Percentiles rank a stretch among this genome's conserved stretches.
Conservation (phyloP, 2,329 filamentous ascomycete species). For the Exophiala sp. region DNA sequence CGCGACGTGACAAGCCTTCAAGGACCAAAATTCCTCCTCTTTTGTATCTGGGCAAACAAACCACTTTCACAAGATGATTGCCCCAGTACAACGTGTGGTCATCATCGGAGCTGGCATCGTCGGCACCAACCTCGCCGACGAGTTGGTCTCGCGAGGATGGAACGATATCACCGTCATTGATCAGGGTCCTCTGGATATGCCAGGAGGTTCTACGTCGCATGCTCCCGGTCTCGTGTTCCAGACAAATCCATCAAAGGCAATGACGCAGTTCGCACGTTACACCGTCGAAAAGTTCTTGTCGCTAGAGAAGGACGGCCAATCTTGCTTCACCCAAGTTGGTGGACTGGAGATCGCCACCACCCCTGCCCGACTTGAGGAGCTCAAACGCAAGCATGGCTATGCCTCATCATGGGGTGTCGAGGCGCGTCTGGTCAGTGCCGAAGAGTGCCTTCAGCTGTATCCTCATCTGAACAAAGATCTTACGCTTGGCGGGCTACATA, state of each 20-base stretch:
- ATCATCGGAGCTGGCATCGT: conserved; percentile 64
- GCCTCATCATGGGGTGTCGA: conserved; percentile 61
- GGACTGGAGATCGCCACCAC: conserved; percentile 63
- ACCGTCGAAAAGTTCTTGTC: conserved; percentile 59
- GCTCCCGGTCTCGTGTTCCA: conserved; percentile 64
- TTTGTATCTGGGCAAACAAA: background rate
- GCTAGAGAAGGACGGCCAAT: conserved; percentile 47
- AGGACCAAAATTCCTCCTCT: background rate
- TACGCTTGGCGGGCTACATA: conserved; percentile 58
- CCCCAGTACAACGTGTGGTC: conserved; percentile 47
- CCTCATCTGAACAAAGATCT: conserved; percentile 53
- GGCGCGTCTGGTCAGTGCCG: conserved; percentile 48
- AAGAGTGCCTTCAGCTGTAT: conserved; percentile 54
- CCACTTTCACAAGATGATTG: conserved; percentile 30
- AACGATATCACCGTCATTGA: conserved; percentile 62
- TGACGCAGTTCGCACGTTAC: conserved; percentile 59
- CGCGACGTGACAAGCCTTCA: no score
- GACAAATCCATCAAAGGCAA: conserved; percentile 45
- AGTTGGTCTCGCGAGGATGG: conserved; percentile 62
- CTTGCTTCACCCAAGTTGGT: conserved; percentile 60
- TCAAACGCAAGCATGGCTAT: conserved; percentile 61
- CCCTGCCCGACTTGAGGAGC: conserved; percentile 55
- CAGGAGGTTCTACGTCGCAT: conserved; percentile 63
- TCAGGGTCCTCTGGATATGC: conserved; percentile 60
- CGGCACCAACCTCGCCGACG: conserved; percentile 61